These are phyloP conservation scores for Aphanomyces invadans DNA, from an alignment of 352 stramenopile genomes.

Conservation along the genomic window DNA sequence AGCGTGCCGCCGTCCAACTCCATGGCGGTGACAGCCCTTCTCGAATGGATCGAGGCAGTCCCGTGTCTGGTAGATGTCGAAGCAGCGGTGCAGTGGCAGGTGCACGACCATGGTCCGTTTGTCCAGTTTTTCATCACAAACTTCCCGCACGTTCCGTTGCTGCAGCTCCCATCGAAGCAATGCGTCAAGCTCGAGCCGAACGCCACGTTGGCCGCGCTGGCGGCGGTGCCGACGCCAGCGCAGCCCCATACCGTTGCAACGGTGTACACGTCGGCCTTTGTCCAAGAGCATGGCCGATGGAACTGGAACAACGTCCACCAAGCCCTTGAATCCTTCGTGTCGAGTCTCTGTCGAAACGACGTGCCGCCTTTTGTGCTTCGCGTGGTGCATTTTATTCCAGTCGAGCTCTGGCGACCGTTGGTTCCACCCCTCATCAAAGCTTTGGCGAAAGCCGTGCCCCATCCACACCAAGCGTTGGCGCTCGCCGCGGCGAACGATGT, in stretches of 20 bases:
- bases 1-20: neutral
- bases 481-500: neutral
- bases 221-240: neutral
- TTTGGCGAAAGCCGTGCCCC: neutral
- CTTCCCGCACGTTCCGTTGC: constrained; percentile 12
- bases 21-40: neutral
- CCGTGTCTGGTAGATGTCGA: constrained; percentile 20
- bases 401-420: neutral
- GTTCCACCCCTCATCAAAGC: neutral
- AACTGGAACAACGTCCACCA: neutral
- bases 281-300: neutral
- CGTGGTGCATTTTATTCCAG: neutral
- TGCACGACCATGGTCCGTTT: constrained; percentile 1
- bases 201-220: neutral
- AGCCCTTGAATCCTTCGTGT: neutral
- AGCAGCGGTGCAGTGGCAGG: constrained; percentile 1
- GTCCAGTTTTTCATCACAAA: constrained; percentile 9
- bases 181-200: constrained; percentile 7
- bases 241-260: neutral
- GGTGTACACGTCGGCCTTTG: constrained; percentile 3
- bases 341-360: neutral
- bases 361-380: neutral
- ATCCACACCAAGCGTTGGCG: neutral
- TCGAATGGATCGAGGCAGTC: neutral
- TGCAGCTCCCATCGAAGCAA: neutral